Base-by-base conservation (phyloP, 225 moss, liverwort and hornwort genomes). In the Marchantia polymorpha region DNA sequence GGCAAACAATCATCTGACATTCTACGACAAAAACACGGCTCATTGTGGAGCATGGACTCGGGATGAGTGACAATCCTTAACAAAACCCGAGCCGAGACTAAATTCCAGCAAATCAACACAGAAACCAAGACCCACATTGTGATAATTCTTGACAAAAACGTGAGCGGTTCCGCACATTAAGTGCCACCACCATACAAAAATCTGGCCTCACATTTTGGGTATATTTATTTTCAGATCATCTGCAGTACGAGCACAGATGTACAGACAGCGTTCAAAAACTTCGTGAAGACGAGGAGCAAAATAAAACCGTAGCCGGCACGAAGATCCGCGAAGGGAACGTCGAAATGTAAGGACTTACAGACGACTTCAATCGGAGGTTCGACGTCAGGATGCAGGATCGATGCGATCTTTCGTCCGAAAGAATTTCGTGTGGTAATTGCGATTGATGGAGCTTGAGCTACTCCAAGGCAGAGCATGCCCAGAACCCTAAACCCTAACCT, bases 401-500 rank as follows among this genome's bases (percentile, higher is more conserved):
- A 48, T 47, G 69, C 26, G 47, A 7, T 22, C n/a, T 61, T 23
- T 61, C 23, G 4, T 15, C 17, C 9, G 3, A 12, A 22, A 16
- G 8, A 71, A 50, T 48, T 48, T 49, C 12, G 8, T 4, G 20
- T 11, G 51, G 20, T 19, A 22, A 51, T 26, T 29, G 3, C 39
- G 5, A 39, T 39, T 27, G n/a, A 4, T n/a, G 12, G 11, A 20
- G n/a, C 51, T 0, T 3, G 20, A n/a, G 13, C 11, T 39, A n/a
- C 30, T 50, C 0, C 20, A 20, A 27, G 19, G 13, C 19, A 71
- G 49, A 71, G 22, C 22, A 71, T 49, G 1, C 49, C 15, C 50
- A 71, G 50, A 71, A 71, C 71, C 71, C 71, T 71, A 71, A 71
- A 71, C 71, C 71, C 71, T 71, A 71, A 71, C 50, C 10, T 71